Percentiles rank a stretch among this genome's conserved stretches.
Evolutionary conservation across 495 filamentous ascomycete genomes (phyloP).

Genomic region (Aspergillus olivimuriae): DNA sequence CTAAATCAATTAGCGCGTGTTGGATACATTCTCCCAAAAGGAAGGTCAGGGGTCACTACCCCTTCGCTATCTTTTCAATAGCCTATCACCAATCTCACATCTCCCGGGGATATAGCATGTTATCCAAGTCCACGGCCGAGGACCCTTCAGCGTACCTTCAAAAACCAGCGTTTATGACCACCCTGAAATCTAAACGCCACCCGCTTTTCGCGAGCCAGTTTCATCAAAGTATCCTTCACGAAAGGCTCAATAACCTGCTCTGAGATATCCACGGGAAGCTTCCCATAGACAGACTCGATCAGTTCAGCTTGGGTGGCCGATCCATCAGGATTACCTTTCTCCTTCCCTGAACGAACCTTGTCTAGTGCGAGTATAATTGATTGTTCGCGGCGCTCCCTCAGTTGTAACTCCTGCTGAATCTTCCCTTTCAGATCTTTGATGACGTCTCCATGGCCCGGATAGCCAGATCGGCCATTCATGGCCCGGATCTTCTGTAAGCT

Average conservation of each 20-base stretch:
- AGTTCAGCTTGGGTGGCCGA: background rate
- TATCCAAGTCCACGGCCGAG: no score
- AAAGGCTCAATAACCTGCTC: background rate
- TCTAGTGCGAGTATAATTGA: background rate
- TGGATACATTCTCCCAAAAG: no score
- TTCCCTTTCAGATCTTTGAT: background rate
- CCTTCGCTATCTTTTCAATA: no score
- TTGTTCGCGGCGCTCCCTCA: background rate
- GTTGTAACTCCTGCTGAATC: background rate
- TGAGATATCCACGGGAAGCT: background rate
- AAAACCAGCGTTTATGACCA: background rate
- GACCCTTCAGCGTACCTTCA: background rate
- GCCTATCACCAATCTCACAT: no score
- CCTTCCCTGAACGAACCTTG: background rate
- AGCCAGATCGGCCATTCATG: background rate
- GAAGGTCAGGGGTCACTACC: no score
- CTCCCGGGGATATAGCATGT: no score
- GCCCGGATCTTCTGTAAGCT: conserved; percentile 1
- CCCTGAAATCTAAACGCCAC: background rate
- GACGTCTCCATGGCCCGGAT: conserved; percentile 7
- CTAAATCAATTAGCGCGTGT: no score
- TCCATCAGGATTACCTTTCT: background rate
- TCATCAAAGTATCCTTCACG: background rate
- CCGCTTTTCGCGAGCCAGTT: background rate
- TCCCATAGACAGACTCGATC: background rate